Percentiles rank a stretch among this genome's conserved stretches.
Evolutionary conservation across 2,329 filamentous ascomycete genomes (phyloP).

Genomic region (Penicillium palitans): DNA sequence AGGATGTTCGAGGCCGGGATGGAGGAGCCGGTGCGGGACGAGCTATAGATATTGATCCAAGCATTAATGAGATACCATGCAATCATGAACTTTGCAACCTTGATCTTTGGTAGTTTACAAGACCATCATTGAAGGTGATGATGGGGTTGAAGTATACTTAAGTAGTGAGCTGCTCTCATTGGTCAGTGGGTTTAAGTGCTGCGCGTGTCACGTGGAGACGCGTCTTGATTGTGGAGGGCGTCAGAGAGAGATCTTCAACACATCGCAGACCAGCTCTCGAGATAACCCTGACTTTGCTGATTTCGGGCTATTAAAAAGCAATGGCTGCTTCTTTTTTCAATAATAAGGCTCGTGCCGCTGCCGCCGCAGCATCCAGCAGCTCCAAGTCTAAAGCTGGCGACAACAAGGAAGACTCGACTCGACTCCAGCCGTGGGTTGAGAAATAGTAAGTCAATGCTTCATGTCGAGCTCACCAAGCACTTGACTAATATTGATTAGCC

Average conservation of each 20-base stretch:
- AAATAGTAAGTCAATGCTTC: constrained; percentile 71
- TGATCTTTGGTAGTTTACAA: background rate
- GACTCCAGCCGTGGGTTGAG: constrained; percentile 92
- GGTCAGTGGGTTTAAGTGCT: constrained; percentile 22
- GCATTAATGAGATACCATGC: constrained; percentile 16
- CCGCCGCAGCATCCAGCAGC: constrained; percentile 71
- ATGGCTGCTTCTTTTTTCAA: constrained; percentile 90
- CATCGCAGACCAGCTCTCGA: constrained; percentile 7
- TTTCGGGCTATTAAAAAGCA: background rate
- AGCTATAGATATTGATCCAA: constrained; percentile 32
- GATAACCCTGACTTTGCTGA: background rate
- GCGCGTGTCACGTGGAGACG: constrained; percentile 39
- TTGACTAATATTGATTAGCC: constrained; percentile 55
- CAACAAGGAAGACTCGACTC: constrained; percentile 61
- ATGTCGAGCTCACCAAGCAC: background rate
- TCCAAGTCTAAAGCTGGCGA: constrained; percentile 66
- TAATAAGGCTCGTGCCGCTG: constrained; percentile 76
- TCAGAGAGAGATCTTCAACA: constrained; percentile 10
- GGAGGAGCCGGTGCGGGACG: constrained; percentile 38
- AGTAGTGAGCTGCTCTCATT: constrained; percentile 10
- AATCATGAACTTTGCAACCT: background rate
- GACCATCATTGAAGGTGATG: background rate
- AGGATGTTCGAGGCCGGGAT: constrained; percentile 47
- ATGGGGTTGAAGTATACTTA: background rate
- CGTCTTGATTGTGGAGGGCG: constrained; percentile 28